Evolutionary conservation across 768 basidiomycete genomes (phyloP), one percentile per base, ranked within the genome.

Genomic region (Phaffia australis): DNA sequence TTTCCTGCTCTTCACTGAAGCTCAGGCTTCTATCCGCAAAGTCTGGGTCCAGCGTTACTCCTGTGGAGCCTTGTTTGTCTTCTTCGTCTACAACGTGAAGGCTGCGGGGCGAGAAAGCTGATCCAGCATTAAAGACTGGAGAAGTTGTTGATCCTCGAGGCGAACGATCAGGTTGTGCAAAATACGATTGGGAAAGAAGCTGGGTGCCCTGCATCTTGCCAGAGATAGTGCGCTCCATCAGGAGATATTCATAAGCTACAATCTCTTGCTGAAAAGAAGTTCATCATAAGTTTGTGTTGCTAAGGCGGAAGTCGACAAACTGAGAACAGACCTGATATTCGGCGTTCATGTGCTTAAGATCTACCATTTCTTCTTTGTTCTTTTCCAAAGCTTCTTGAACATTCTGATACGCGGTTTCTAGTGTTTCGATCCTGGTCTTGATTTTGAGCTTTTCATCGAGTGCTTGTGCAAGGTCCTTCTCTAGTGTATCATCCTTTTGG

Each of bases 161-260:
- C 54, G 32, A 55, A 63, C 1, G 48, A 21, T 21, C 30, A 55
- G 59, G 50, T 49, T 49, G 59, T 19, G 46, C 59, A 42, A 42
- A 11, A 32, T 59, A 59, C 14, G 32, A 59, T 21, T n/a, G 58
- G 2, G 59, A 61, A 48, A 66, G 60, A 47, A 66, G 51, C 15
- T 52, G 46, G 52, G 56, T 66, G 47, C 35, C 29, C 11, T 42
- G 27, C 51, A 75, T 68, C 14, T 72, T 62, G n/a, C 94, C 94
- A 70, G 81, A 91, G 54, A 98, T 76, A 0, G 95, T 97, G 79
- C 83, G 86, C 78, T 98, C 93, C 69, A 89, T 81, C 29, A 98
- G 78, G 49, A 99, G 81, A 69, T 93, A 89, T 82, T 94, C 90
- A 79, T 91, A 99, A 59, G 88, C 88, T 77, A 95, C 92, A 75